Evolutionary conservation across 2,329 filamentous ascomycete species (phyloP), one percentile per base, ranked within the genome.

Genomic region (Calonectria multiphialidica): DNA sequence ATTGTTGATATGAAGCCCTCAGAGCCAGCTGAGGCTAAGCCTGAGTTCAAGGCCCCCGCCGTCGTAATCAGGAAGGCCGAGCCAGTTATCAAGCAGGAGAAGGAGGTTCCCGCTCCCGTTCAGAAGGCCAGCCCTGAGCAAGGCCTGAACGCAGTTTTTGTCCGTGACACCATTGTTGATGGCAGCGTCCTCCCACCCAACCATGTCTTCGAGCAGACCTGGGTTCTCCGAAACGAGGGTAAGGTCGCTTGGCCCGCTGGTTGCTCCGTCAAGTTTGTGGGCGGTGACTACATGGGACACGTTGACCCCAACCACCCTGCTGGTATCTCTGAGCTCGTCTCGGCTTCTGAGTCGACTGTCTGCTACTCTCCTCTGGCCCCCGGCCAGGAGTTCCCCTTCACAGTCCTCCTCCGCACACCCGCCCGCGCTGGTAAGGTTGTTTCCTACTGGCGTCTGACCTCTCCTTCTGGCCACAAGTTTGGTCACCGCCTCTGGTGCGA

Each of bases 401-500:
- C 93, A 44, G 94, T 98, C 42, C 87, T 93, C 49, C 91, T 99
- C 83, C 95, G 95, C 83, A 94, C 95, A 21, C 95, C 96, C 18
- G 84, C 87, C 65, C 93, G 94, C 61, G 85, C 91, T 67, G 96
- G 96, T 68, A 94, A 93, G 83, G 89, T 93, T 72, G 97, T 98
- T 80, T 98, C 97, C 2, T 98, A 98, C 89, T 99, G 97, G 97
- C 95, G 96, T 74, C 87, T 99, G 76, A 97, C 96, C 78, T 92
- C 94, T 71, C 89, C 92, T 9, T 92, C 95, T 70, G 96, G 96
- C 28, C 87, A 90, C 75, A 93, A 95, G 75, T 98, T 98, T 76
- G 97, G 97, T 45, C 94, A 98, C 86, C 94, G 95, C 80, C 88
- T 99, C 59, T 99, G 96, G 96, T 98, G 96, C 81, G 95, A 98